Conservation (phyloP, 208 protist species). For the Trypanosoma mega region DNA sequence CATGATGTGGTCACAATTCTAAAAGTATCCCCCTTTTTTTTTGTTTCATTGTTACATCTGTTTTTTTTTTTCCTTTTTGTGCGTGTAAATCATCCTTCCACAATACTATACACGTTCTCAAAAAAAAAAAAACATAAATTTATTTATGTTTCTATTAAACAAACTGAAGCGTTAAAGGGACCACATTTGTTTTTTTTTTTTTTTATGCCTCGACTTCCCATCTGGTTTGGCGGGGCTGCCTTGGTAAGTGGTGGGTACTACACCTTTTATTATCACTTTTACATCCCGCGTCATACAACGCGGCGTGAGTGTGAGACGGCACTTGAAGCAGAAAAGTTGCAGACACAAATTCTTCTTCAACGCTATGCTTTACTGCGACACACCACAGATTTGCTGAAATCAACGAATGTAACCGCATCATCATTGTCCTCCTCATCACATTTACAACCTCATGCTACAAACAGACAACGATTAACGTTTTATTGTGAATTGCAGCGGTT, state of each 20-base stretch:
- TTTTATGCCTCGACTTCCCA: slow-evolving; percentile 48
- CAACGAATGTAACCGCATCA: neutral
- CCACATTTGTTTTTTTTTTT: slow-evolving; percentile 6
- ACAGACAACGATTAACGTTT: slow-evolving; percentile 47
- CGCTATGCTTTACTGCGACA: slow-evolving; percentile 19
- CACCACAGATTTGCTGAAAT: too few relatives aligned
- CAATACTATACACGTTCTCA: too few relatives aligned
- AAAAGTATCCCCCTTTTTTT: too few relatives aligned
- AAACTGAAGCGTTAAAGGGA: neutral
- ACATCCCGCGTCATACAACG: slow-evolving; percentile 30
- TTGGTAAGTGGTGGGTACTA: slow-evolving; percentile 30
- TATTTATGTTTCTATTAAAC: too few relatives aligned
- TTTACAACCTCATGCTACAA: slow-evolving; percentile 30
- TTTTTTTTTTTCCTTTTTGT: too few relatives aligned
- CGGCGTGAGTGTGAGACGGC: slow-evolving; percentile 19
- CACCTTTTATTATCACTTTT: slow-evolving; percentile 43
- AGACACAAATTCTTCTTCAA: slow-evolving; percentile 29
- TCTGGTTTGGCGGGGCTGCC: slow-evolving; percentile 34
- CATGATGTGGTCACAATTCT: too few relatives aligned
- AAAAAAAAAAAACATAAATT: too few relatives aligned
- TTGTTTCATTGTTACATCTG: too few relatives aligned
- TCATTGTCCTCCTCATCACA: neutral
- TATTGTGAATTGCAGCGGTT: slow-evolving; percentile 59
- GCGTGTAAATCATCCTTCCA: too few relatives aligned
- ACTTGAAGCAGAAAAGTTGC: slow-evolving; percentile 21